phyloP scores from a whole-genome alignment of 352 stramenopile species.

The Phytophthora aleatoria region DNA sequence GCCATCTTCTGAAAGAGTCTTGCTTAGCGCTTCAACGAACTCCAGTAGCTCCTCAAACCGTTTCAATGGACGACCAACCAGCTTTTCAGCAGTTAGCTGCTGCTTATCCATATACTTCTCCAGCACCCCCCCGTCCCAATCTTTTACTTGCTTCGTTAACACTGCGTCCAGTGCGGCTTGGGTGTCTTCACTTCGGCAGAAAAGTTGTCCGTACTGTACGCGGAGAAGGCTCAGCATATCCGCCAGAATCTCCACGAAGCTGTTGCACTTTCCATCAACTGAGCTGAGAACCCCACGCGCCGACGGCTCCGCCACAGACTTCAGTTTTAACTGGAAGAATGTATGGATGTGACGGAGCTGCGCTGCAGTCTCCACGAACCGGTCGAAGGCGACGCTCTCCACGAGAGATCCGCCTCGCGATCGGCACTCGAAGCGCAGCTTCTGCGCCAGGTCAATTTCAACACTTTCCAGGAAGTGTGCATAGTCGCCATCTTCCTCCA shows the following conservation, averaged over 20 bases:
- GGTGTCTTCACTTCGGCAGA: conserved; percentile 21
- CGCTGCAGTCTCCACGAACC: conserved; percentile 26
- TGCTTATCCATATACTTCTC: conserved; percentile 26
- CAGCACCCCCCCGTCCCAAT: conserved; percentile 21
- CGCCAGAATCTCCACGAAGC: conserved; percentile 28
- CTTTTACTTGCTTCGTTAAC: neutral
- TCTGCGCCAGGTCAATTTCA: conserved; percentile 23
- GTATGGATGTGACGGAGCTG: conserved; percentile 32
- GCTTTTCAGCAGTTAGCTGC: conserved; percentile 22
- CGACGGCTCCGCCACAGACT: conserved; percentile 7
- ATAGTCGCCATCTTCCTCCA: conserved; percentile 38
- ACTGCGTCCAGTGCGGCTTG: conserved; percentile 15
- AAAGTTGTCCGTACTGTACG: conserved; percentile 32
- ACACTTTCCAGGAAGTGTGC: conserved; percentile 29
- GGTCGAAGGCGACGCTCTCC: conserved; percentile 22
- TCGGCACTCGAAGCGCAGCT: conserved; percentile 25
- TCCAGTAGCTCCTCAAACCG: conserved; percentile 40
- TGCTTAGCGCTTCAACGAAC: conserved; percentile 42
- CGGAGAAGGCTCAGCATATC: conserved; percentile 38
- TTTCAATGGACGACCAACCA: conserved; percentile 30
- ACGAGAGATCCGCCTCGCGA: conserved; percentile 16
- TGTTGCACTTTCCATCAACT: conserved; percentile 19
- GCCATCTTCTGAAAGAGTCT: conserved; percentile 15
- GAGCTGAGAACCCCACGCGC: conserved; percentile 8
- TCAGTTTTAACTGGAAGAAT: conserved; percentile 39